phyloP scores from a whole-genome alignment of 768 basidiomycete genomes.

The Auricularia heimuer region DNA sequence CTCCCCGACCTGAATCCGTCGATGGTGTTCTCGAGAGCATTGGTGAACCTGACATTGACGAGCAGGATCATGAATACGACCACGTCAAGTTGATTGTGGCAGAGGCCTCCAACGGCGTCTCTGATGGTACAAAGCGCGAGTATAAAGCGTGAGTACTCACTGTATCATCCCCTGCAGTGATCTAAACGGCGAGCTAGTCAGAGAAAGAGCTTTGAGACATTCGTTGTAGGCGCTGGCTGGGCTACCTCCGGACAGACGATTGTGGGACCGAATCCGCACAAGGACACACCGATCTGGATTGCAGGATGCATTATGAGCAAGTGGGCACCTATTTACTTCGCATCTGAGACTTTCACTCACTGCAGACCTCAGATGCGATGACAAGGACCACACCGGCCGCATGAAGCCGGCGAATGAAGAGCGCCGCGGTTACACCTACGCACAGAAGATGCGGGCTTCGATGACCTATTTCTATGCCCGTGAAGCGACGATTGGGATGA shows the following conservation, averaged over 20 bases:
- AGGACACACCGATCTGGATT: conserved; percentile 10
- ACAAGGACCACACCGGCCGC: conserved; percentile 9
- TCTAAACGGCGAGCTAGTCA: too few species aligned
- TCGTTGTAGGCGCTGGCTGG: background rate
- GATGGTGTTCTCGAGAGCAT: too few species aligned
- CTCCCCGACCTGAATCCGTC: too few species aligned
- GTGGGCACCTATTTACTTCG: conserved; percentile 2
- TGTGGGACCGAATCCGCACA: background rate
- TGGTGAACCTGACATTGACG: too few species aligned
- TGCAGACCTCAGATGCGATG: conserved; percentile 9
- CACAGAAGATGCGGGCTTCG: conserved; percentile 17
- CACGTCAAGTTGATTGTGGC: too few species aligned
- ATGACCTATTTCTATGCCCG: conserved; percentile 15
- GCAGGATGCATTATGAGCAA: conserved; percentile 13
- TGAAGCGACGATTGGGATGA: conserved; percentile 9
- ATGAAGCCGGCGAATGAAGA: background rate
- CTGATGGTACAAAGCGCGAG: too few species aligned
- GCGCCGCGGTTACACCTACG: background rate
- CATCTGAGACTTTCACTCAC: background rate
- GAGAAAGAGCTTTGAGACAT: background rate
- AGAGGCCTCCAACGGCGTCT: too few species aligned
- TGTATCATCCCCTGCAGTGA: too few species aligned
- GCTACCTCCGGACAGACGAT: background rate
- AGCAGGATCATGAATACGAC: too few species aligned
- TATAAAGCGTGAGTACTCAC: too few species aligned